Conservation (phyloP, 768 basidiomycete species). For the Hortiboletus campestris region DNA sequence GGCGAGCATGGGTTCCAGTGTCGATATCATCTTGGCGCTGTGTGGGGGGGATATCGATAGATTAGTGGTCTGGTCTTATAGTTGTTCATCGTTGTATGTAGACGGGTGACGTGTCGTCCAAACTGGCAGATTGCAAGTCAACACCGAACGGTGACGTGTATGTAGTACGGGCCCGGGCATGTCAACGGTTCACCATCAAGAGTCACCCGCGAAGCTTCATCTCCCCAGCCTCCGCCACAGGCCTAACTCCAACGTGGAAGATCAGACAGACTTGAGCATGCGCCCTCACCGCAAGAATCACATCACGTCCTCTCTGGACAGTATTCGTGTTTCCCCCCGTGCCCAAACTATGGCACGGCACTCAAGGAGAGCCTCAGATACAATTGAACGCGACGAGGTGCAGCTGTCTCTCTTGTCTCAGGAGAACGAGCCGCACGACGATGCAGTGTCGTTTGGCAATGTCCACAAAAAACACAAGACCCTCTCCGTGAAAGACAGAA, state of each 20-base stretch:
- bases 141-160: background rate
- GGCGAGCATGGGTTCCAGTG: slow-evolving; percentile 6
- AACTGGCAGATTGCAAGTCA: slow-evolving; percentile 5
- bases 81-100: background rate
- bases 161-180: slow-evolving; percentile 22
- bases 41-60: background rate
- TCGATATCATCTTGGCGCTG: slow-evolving; percentile 7
- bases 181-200: slow-evolving; percentile 24
- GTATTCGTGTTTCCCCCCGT: slow-evolving; percentile 58
- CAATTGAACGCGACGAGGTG: slow-evolving; percentile 47
- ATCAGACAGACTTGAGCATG: slow-evolving; percentile 18
- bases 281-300: slow-evolving; percentile 43
- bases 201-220: slow-evolving; percentile 28
- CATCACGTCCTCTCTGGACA: slow-evolving; percentile 56
- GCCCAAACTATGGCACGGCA: slow-evolving; percentile 41
- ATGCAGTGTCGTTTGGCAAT: slow-evolving; percentile 34
- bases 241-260: slow-evolving; percentile 40
- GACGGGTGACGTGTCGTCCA: slow-evolving; percentile 18
- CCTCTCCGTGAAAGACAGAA: slow-evolving; percentile 74
- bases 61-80: slow-evolving; percentile 6
- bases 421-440: slow-evolving; percentile 52
- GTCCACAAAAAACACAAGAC: slow-evolving; percentile 41
- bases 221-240: slow-evolving; percentile 31
- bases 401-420: slow-evolving; percentile 57
- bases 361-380: slow-evolving; percentile 28